These are phyloP conservation scores for Geopyxis carbonaria DNA, from an alignment of 495 filamentous ascomycete genomes.

Conservation along the genomic window DNA sequence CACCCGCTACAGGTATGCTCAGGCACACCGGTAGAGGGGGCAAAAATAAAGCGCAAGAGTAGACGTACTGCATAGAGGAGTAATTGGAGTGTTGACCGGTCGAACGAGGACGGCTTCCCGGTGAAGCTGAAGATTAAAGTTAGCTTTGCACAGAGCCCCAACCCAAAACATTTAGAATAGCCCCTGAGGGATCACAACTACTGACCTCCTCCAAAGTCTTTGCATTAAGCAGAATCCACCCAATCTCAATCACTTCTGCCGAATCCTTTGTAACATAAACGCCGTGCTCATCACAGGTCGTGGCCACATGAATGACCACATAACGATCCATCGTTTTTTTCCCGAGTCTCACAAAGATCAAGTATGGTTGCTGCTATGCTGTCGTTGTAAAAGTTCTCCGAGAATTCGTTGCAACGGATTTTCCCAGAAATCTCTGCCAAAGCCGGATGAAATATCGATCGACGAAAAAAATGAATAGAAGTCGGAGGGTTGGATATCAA, in stretches of 20 bases:
- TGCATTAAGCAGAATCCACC: slow-evolving; percentile 89
- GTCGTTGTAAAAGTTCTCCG: too few relatives aligned
- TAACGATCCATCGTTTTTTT: slow-evolving; percentile 69
- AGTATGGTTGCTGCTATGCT: too few relatives aligned
- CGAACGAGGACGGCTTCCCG: slow-evolving; percentile 93
- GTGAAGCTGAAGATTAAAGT: slow-evolving; percentile 45
- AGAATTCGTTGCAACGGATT: too few relatives aligned
- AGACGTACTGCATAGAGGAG: slow-evolving; percentile 87
- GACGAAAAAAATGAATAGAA: too few relatives aligned
- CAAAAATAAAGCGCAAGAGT: slow-evolving; percentile 4
- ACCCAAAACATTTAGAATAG: background rate
- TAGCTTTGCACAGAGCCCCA: slow-evolving; percentile 6
- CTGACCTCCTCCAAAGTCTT: slow-evolving; percentile 81
- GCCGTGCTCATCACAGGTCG: slow-evolving; percentile 96
- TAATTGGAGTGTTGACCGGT: slow-evolving; percentile 95
- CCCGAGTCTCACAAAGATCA: too few relatives aligned
- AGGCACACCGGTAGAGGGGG: background rate
- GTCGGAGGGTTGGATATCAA: too few relatives aligned
- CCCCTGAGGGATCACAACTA: slow-evolving; percentile 1
- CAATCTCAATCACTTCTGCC: slow-evolving; percentile 95
- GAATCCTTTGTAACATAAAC: slow-evolving; percentile 99
- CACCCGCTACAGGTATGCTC: background rate
- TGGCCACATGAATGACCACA: slow-evolving; percentile 93
- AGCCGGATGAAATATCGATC: too few relatives aligned
- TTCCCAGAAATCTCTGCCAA: too few relatives aligned